Base-by-base conservation (phyloP, 2,329 filamentous ascomycete genomes). In the Cercospora sesami region DNA sequence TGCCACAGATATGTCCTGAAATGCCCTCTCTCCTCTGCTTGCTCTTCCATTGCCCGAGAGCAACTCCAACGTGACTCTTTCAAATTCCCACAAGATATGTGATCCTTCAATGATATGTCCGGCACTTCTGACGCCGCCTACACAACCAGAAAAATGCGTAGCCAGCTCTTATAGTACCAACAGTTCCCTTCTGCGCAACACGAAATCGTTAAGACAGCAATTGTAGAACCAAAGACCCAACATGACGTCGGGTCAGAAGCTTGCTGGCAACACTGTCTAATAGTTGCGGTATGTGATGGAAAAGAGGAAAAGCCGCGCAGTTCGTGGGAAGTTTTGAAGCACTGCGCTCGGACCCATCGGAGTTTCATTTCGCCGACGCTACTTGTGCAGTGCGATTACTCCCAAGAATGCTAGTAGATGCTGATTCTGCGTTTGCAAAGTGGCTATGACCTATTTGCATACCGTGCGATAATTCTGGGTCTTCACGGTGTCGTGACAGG, bases 151-250 rank as follows among this genome's bases (percentile, higher is more conserved):
- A 68, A 64, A 64, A 70, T 73, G 69, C 68, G 67, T 73, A 70
- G 70, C 72, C 71, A 73, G 72, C 68, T 74, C 72, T 74, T 74
- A 74, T 74, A 67, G 70, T 72, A 68, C 70, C 72, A 62, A 71
- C 66, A 53, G 72, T 69, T 66, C 72, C 64, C 69, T 68, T 74
- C 72, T 74, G 61, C 72, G 72, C 71, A 63, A 68, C 70, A 57
- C 69, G 64, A 68, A 74, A 74, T 74, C 72, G 71, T 39, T 70
- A 71, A 66, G 55, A 65, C 69, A 68, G 69, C 71, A 72, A 72
- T 67, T 18, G 53, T 57, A 45, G 21, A 64, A 64, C 62, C 62
- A 45, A 64, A 42, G 62, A 53, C 62, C 62, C 62, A 64, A 57
- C 62, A 64, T 64, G 62, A 64, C 62, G 53, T 53, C 36, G 62